A percentile compares a stretch with the other conserved stretches of the same genome.
phyloP scores from a whole-genome alignment of 805 yeast species.

The Candida peoriensis region DNA sequence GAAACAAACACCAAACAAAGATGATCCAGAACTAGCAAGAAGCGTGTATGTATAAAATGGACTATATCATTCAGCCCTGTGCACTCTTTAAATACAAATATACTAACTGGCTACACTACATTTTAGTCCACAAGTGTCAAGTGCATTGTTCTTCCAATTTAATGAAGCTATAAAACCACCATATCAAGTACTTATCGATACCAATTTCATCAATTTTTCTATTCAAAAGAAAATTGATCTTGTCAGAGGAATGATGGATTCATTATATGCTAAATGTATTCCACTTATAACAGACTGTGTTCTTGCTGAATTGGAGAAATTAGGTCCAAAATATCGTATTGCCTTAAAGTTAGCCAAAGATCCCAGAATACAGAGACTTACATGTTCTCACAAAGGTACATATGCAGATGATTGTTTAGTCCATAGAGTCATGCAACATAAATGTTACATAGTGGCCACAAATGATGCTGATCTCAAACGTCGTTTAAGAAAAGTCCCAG shows the following conservation, averaged over 20 bases:
- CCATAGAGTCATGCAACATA: conserved; percentile 89
- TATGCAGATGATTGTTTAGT: conserved; percentile 98
- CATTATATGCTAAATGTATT: conserved; percentile 88
- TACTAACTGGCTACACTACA: conserved; percentile 25
- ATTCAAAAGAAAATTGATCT: conserved; percentile 93
- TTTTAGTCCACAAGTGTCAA: conserved; percentile 78
- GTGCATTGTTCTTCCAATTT: conserved; percentile 91
- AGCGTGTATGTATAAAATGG: conserved; percentile 31
- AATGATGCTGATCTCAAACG: conserved; percentile 96
- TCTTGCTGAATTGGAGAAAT: conserved; percentile 93
- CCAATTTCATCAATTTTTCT: conserved; percentile 94
- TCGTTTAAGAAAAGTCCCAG: conserved; percentile 93
- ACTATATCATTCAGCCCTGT: background rate
- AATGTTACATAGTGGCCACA: conserved; percentile 95
- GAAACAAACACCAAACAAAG: conserved; percentile 34
- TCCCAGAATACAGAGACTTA: conserved; percentile 81
- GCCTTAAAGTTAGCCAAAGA: conserved; percentile 91
- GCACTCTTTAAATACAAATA: too few relatives aligned
- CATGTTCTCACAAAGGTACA: conserved; percentile 91
- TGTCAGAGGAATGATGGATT: conserved; percentile 96
- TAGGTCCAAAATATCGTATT: conserved; percentile 91
- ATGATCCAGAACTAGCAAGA: conserved; percentile 73
- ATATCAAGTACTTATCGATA: conserved; percentile 91
- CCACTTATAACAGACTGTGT: conserved; percentile 97
- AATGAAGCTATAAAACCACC: conserved; percentile 97